Conservation (phyloP, 2,329 filamentous ascomycete genomes). For the Alternaria arbusti region DNA sequence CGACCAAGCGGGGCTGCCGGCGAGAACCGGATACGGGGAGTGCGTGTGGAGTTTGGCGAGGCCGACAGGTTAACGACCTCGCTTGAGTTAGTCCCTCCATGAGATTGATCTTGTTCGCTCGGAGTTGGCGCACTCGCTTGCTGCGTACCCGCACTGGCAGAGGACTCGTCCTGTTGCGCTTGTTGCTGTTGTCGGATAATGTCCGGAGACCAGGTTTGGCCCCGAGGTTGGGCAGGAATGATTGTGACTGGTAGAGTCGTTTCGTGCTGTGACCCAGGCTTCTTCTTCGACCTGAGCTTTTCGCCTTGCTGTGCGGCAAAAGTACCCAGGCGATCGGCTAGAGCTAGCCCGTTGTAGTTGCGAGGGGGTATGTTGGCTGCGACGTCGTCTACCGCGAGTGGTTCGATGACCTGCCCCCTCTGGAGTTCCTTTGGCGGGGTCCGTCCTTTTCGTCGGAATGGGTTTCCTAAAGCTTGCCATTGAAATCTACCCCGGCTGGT, state of each 20-base stretch:
- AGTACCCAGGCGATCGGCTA: conserved; percentile 55
- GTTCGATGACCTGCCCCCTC: conserved; percentile 59
- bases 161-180: conserved; percentile 23
- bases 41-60: conserved; percentile 21
- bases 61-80: conserved; percentile 13
- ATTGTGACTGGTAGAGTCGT: conserved; percentile 63
- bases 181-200: conserved; percentile 34
- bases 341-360: conserved; percentile 52
- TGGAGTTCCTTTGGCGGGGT: conserved; percentile 67
- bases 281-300: conserved; percentile 50
- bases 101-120: conserved; percentile 22
- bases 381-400: conserved; percentile 46
- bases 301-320: conserved; percentile 59
- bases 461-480: conserved; percentile 62
- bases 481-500: conserved; percentile 38
- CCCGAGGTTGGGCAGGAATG: conserved; percentile 64
- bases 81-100: conserved; percentile 15
- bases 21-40: conserved; percentile 34
- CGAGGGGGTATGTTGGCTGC: conserved; percentile 48
- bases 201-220: conserved; percentile 62
- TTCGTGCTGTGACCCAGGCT: conserved; percentile 42
- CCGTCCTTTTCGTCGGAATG: conserved; percentile 64
- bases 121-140: conserved; percentile 24
- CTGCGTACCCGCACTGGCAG: conserved; percentile 19
- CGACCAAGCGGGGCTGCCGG: conserved; percentile 21